Evolutionary conservation across 2,329 filamentous ascomycete genomes (phyloP).

Genomic region (Parastagonospora avenae): DNA sequence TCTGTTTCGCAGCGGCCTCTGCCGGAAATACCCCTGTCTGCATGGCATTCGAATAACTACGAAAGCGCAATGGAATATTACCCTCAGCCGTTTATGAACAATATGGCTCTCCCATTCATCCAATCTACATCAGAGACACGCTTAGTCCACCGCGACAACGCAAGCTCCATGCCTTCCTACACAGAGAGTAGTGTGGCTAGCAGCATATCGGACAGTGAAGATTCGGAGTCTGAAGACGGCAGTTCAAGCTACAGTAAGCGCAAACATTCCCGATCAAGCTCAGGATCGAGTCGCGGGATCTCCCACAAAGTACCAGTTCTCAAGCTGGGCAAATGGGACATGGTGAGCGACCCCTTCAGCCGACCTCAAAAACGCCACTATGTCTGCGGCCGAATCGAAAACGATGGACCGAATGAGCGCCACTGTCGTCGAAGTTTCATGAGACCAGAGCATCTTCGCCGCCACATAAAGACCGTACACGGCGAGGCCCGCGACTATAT

Average conservation of each 20-base stretch:
- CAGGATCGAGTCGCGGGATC: not conserved
- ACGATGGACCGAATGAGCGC: not conserved
- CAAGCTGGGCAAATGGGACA: constrained; percentile 19
- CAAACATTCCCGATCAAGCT: not conserved
- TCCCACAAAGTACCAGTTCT: constrained; percentile 7
- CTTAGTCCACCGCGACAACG: not conserved
- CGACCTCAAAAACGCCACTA: constrained; percentile 12
- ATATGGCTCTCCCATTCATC: not conserved
- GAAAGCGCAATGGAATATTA: not conserved
- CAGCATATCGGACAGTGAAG: constrained; percentile 2
- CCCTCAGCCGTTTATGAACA: not conserved
- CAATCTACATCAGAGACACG: not conserved
- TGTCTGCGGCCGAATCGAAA: constrained; percentile 2
- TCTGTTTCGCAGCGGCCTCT: not conserved
- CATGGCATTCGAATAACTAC: not conserved
- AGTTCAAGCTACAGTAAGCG: constrained; percentile 1
- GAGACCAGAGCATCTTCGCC: constrained; percentile 28
- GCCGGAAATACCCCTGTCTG: not conserved
- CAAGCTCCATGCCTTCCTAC: not conserved
- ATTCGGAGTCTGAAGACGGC: constrained; percentile 1
- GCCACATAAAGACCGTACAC: constrained; percentile 30
- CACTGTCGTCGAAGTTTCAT: constrained; percentile 15
- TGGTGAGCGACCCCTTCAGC: not conserved
- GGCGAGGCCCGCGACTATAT: not conserved
- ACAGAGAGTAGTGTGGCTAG: not conserved